A percentile compares a stretch with the other conserved stretches of the same genome.
Evolutionary conservation across 75 land plant species (phyloP).

Genomic region (Chamaecyparis obtusa): DNA sequence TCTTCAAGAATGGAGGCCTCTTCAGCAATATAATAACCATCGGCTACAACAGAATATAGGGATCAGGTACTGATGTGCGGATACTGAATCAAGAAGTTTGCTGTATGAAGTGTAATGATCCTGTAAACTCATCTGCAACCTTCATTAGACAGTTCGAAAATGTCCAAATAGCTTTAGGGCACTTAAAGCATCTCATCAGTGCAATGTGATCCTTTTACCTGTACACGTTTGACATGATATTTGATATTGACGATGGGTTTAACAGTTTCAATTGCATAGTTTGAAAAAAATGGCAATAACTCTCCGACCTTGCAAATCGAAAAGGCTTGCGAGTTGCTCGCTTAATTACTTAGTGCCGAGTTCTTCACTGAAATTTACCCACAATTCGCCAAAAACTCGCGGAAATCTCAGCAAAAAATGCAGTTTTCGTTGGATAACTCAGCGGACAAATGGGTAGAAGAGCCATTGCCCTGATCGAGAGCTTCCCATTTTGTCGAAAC

Average conservation of each 20-base stretch:
- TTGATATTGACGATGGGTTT: not conserved
- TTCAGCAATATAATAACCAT: not conserved
- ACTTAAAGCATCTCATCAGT: not conserved
- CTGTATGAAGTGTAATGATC: not conserved
- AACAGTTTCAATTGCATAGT: not conserved
- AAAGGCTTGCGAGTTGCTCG: too few species aligned
- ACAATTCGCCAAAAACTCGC: too few species aligned
- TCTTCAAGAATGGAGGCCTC: not conserved
- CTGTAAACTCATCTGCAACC: not conserved
- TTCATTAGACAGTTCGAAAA: not conserved
- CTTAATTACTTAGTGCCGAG: too few species aligned
- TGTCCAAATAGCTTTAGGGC: not conserved
- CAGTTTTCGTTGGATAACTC: too few species aligned
- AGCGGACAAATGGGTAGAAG: too few species aligned
- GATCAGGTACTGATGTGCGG: not conserved
- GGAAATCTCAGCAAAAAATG: too few species aligned
- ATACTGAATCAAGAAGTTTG: not conserved
- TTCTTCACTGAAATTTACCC: too few species aligned
- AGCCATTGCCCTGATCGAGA: too few species aligned
- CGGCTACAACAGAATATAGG: not conserved
- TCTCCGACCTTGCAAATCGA: too few species aligned
- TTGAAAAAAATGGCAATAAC: too few species aligned
- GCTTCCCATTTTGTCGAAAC: too few species aligned
- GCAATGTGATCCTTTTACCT: not conserved
- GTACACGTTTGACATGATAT: not conserved